phyloP scores from a whole-genome alignment of 2,329 filamentous ascomycete species.

The Trichoderma oligosporum region DNA sequence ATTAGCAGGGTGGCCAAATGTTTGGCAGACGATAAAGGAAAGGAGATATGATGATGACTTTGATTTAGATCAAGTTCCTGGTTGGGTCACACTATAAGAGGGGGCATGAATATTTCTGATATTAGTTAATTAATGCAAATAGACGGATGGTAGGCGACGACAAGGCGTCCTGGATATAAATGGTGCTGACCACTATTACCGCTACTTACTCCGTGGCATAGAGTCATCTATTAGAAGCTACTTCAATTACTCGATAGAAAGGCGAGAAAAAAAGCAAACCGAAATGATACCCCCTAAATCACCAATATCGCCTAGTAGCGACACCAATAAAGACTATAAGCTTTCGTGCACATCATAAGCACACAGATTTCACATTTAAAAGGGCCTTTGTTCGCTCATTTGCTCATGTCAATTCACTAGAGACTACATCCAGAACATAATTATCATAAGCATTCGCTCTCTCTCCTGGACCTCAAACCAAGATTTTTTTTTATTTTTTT shows the following conservation, averaged over 20 bases:
- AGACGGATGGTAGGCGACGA: not conserved
- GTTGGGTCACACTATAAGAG: conserved; percentile 59
- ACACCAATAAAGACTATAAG: not conserved
- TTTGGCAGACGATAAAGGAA: conserved; percentile 64
- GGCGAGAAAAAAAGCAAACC: not conserved
- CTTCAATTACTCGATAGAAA: conserved; percentile 9
- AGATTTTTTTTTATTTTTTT: not conserved
- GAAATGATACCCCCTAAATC: conserved; percentile 12
- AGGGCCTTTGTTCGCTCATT: not conserved
- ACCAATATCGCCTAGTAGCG: conserved; percentile 11
- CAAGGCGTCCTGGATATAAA: not conserved
- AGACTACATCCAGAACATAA: conserved; percentile 2
- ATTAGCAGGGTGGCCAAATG: conserved; percentile 69
- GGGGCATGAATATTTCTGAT: not conserved
- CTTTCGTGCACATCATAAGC: not conserved
- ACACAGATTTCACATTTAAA: not conserved
- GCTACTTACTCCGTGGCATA: not conserved
- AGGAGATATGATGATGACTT: conserved; percentile 56
- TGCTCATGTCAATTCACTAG: not conserved
- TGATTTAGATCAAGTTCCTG: conserved; percentile 65
- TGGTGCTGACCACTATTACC: not conserved
- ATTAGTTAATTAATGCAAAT: conserved; percentile 6
- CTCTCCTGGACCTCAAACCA: not conserved
- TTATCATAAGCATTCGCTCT: conserved; percentile 1
- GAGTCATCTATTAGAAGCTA: conserved; percentile 5